phyloP scores from a whole-genome alignment of 306 rosid species.

The Quercus robur region DNA sequence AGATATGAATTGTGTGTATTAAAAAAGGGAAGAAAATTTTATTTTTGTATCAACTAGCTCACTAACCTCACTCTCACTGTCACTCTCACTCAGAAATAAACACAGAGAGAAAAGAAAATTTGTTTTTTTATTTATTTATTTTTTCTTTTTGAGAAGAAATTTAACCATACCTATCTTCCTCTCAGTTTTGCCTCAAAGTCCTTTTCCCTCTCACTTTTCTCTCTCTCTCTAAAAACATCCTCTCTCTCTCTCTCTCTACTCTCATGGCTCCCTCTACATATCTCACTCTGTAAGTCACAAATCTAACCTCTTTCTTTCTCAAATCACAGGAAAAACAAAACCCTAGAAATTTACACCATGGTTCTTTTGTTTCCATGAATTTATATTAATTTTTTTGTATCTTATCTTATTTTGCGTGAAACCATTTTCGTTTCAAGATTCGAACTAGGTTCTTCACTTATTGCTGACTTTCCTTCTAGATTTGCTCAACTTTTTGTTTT shows the following conservation, averaged over 20 bases:
- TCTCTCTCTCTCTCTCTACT: neutral
- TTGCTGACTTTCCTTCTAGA: neutral
- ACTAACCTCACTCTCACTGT: no score
- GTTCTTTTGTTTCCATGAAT: neutral
- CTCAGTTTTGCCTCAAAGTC: neutral
- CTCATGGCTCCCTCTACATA: neutral
- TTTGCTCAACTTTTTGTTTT: neutral
- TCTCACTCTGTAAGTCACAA: conserved; percentile 25
- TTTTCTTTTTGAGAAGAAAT: neutral
- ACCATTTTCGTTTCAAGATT: conserved; percentile 21
- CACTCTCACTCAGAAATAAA: no score
- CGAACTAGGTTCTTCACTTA: conserved; percentile 5
- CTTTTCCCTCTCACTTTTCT: neutral
- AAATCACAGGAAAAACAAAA: neutral
- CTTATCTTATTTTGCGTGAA: neutral
- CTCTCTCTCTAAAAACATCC: neutral
- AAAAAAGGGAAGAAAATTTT: no score
- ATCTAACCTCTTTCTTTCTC: conserved; percentile 1
- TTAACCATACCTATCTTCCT: neutral
- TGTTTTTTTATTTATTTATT: no score
- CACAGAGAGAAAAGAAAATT: neutral
- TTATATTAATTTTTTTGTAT: neutral
- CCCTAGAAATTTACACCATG: conserved; percentile 19
- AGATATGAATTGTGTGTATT: no score
- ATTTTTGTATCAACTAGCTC: no score